phyloP scores from a whole-genome alignment of 169 alveolate species.

The Plasmodium coatneyi region DNA sequence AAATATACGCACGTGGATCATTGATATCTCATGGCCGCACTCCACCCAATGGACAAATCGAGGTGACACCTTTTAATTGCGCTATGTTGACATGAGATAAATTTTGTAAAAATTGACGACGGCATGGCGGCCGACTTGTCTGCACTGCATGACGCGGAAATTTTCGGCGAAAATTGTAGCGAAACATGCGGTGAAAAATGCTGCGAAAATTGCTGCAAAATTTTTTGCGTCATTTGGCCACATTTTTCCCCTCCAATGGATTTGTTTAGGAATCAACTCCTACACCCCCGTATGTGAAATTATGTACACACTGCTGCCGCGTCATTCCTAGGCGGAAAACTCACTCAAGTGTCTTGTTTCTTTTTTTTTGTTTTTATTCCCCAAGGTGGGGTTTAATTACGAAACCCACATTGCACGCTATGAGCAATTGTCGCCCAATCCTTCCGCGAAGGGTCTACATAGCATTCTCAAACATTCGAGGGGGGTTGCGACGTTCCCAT shows the following conservation, averaged over 20 bases:
- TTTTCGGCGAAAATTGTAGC: not conserved
- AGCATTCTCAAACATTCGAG: not conserved
- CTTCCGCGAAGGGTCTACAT: not conserved
- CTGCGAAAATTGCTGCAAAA: not conserved
- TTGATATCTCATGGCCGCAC: not conserved
- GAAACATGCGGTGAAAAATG: not conserved
- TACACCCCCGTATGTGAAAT: not conserved
- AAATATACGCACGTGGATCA: not conserved
- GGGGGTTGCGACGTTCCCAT: not conserved
- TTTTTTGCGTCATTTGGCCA: not conserved
- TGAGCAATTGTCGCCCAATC: not conserved
- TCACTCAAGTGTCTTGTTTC: not conserved
- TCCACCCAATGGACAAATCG: not conserved
- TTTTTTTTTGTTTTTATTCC: not conserved
- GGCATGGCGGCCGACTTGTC: not conserved
- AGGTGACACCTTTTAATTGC: not conserved
- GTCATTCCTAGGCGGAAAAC: not conserved
- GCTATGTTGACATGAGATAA: not conserved
- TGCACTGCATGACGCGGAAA: not conserved
- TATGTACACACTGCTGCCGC: not conserved
- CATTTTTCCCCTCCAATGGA: not conserved
- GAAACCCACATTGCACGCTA: not conserved
- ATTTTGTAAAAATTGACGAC: not conserved
- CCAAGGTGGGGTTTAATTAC: not conserved
- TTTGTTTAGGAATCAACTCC: not conserved